phyloP scores from a whole-genome alignment of 306 rosid species.

The Amphicarpaea edgeworthii region DNA sequence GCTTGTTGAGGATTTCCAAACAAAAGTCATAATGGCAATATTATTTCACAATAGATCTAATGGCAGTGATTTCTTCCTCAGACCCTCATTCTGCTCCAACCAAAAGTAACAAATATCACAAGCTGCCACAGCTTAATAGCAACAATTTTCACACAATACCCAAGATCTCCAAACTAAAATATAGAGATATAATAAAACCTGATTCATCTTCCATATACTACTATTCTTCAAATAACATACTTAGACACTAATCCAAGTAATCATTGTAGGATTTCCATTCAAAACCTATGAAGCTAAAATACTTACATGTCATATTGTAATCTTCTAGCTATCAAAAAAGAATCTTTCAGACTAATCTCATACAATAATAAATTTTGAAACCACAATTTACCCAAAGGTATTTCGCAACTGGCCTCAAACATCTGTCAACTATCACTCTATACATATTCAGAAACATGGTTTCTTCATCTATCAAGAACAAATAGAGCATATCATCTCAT shows the following conservation, averaged over 20 bases:
- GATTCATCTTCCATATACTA: neutral
- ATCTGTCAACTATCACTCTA: too few relatives aligned
- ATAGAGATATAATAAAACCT: neutral
- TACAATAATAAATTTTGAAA: too few relatives aligned
- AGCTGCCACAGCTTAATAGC: constrained; percentile 6
- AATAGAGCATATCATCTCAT: too few relatives aligned
- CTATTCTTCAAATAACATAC: constrained; percentile 30
- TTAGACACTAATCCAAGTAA: constrained; percentile 20
- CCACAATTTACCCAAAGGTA: too few relatives aligned
- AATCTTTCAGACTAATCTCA: too few relatives aligned
- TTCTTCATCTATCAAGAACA: too few relatives aligned
- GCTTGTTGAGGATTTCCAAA: neutral
- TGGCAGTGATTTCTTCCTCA: constrained; percentile 15
- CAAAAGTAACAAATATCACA: neutral
- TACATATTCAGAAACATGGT: too few relatives aligned
- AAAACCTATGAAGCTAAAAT: neutral
- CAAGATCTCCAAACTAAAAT: constrained; percentile 11
- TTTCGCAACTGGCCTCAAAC: too few relatives aligned
- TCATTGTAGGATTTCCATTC: constrained; percentile 4
- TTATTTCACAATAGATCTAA: constrained; percentile 3
- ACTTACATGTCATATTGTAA: too few relatives aligned
- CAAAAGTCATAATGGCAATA: neutral
- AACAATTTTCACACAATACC: constrained; percentile 12
- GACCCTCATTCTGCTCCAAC: constrained; percentile 27
- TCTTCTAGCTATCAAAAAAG: too few relatives aligned